These are phyloP conservation scores for Nyctanthes arbortristis DNA, from an alignment of 257 asterid species.

Conservation along the genomic window DNA sequence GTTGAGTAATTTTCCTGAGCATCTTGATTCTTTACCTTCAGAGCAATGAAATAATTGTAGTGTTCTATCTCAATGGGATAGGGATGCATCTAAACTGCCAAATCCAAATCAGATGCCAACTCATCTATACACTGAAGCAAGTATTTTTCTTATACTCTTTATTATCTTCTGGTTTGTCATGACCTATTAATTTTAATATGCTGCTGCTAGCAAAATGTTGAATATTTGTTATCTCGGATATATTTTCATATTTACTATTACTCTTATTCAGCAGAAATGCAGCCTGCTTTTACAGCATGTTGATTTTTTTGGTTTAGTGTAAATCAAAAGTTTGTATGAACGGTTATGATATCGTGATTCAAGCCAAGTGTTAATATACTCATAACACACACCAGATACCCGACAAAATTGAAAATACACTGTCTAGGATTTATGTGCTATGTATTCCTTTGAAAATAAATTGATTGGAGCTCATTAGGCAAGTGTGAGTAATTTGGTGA, in stretches of 20 bases:
- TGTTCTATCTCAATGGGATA: slow-evolving; percentile 14
- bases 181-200: background rate
- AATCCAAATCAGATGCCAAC: background rate
- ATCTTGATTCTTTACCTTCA: slow-evolving; percentile 12
- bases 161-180: background rate
- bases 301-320: background rate
- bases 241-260: background rate
- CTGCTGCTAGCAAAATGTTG: background rate
- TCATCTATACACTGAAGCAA: slow-evolving; percentile 20
- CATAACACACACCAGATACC: background rate
- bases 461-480: background rate
- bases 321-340: background rate
- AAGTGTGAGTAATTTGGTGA: background rate
- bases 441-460: background rate
- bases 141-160: slow-evolving; percentile 11
- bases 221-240: background rate
- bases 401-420: too few species aligned
- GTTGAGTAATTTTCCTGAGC: slow-evolving; percentile 5
- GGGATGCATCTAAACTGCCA: background rate
- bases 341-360: background rate
- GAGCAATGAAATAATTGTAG: slow-evolving; percentile 3
- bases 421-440: background rate
- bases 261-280: background rate
- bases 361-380: background rate
- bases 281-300: background rate